phyloP scores from a whole-genome alignment of 306 rosid genomes.

The Luffa acutangula region DNA sequence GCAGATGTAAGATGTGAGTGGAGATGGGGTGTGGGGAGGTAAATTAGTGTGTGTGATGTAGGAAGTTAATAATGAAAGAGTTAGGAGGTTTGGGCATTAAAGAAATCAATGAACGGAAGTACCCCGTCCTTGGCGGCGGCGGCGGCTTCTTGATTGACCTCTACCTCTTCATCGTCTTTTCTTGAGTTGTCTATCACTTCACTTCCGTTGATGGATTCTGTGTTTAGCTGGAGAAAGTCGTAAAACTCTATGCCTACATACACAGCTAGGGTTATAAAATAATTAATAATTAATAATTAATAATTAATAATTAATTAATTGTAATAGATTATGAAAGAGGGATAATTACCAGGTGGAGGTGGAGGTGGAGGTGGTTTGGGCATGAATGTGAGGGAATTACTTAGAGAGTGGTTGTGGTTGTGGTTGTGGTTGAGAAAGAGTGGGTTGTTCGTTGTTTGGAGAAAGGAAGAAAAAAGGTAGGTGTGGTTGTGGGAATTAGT shows the following conservation, averaged over 20 bases:
- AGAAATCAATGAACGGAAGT: slow-evolving; percentile 11
- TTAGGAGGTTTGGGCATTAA: slow-evolving; percentile 1
- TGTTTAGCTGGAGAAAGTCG: slow-evolving; percentile 69
- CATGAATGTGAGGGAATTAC: background rate
- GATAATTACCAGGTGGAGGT: slow-evolving; percentile 6
- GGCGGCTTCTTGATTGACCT: slow-evolving; percentile 21
- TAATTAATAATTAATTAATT: no score
- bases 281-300: no score
- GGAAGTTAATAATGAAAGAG: background rate
- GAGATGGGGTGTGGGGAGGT: background rate
- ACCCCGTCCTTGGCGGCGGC: background rate
- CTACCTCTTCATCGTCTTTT: slow-evolving; percentile 68
- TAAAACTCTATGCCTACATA: slow-evolving; percentile 42
- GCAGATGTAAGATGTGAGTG: background rate
- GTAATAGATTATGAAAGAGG: no score
- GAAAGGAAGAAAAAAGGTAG: background rate
- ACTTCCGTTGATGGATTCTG: slow-evolving; percentile 54
- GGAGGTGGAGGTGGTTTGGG: background rate
- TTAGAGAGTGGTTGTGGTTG: background rate
- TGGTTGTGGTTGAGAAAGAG: background rate
- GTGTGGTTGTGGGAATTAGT: no score
- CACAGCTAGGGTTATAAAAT: no score
- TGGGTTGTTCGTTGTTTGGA: background rate
- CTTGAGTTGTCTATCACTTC: slow-evolving; percentile 58
- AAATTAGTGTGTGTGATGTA: background rate